Percentiles rank a stretch among this genome's conserved stretches.
These are phyloP conservation scores for Scytalidium lignicola DNA, from an alignment of 2,329 filamentous ascomycete species.

Conservation along the genomic window DNA sequence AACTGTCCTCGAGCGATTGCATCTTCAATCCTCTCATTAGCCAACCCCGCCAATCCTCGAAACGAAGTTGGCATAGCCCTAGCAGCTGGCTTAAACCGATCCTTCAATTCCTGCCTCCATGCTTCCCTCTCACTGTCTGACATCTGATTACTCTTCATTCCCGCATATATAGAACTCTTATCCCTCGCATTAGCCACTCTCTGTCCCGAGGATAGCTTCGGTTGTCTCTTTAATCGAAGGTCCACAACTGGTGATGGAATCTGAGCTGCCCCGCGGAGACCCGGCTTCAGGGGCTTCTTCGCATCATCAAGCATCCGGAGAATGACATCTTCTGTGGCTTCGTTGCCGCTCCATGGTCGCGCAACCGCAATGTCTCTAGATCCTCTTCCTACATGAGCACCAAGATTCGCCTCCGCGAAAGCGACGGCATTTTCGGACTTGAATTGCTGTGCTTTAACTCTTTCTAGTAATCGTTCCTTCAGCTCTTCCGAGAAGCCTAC, in stretches of 20 bases:
- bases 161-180: constrained; percentile 49
- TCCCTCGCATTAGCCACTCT: constrained; percentile 52
- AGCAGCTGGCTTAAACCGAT: constrained; percentile 70
- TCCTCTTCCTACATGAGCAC: constrained; percentile 58
- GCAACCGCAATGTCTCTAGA: constrained; percentile 64
- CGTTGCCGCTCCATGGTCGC: constrained; percentile 72
- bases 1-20: constrained; percentile 91
- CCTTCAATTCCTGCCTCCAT: constrained; percentile 67
- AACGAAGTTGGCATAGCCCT: constrained; percentile 71
- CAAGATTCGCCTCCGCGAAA: constrained; percentile 43
- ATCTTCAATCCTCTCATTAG: constrained; percentile 89
- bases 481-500: constrained; percentile 60
- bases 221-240: constrained; percentile 40
- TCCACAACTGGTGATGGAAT: constrained; percentile 44
- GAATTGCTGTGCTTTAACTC: constrained; percentile 51
- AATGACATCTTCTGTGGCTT: constrained; percentile 68
- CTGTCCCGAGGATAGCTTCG: constrained; percentile 37
- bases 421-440: constrained; percentile 42
- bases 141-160: constrained; percentile 47
- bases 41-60: constrained; percentile 72
- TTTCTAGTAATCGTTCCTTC: constrained; percentile 52
- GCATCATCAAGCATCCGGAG: constrained; percentile 82
- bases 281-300: constrained; percentile 59
- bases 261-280: constrained; percentile 40
- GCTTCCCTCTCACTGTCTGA: constrained; percentile 69